Percentiles rank a stretch among this genome's conserved stretches.
Conservation (phyloP, 2,329 filamentous ascomycete genomes). For the Pseudogymnoascus sp. region DNA sequence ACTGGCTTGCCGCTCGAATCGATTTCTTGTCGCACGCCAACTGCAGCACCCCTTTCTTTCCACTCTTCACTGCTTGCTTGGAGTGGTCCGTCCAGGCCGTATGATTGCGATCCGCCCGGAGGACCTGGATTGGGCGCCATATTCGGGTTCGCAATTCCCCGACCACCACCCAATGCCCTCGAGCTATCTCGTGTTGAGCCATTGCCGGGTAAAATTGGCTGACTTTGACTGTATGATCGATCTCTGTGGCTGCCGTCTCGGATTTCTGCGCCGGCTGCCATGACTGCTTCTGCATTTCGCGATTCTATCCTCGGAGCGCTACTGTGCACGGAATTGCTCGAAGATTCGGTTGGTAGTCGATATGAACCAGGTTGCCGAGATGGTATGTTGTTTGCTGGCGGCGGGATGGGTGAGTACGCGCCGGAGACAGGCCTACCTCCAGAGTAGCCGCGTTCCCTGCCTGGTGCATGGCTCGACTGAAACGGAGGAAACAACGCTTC, state of each 20-base stretch:
- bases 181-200: constrained; percentile 73
- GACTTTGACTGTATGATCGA: constrained; percentile 57
- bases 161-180: constrained; percentile 58
- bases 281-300: constrained; percentile 50
- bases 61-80: constrained; percentile 77
- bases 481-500: constrained; percentile 36
- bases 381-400: constrained; percentile 34
- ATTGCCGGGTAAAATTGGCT: constrained; percentile 44
- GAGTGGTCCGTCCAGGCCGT: constrained; percentile 51
- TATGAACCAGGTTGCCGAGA: constrained; percentile 38
- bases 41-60: constrained; percentile 90
- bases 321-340: constrained; percentile 49
- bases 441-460: constrained; percentile 30
- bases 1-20: constrained; percentile 80
- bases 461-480: constrained; percentile 36
- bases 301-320: constrained; percentile 56
- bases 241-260: constrained; percentile 66
- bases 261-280: constrained; percentile 54
- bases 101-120: constrained; percentile 34
- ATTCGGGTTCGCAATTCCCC: constrained; percentile 24
- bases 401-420: constrained; percentile 36
- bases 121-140: constrained; percentile 16
- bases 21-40: constrained; percentile 72
- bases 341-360: constrained; percentile 52
- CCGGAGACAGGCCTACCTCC: constrained; percentile 40